These are phyloP conservation scores for Ilyonectria robusta DNA, from an alignment of 2,329 filamentous ascomycete species.

Conservation along the genomic window DNA sequence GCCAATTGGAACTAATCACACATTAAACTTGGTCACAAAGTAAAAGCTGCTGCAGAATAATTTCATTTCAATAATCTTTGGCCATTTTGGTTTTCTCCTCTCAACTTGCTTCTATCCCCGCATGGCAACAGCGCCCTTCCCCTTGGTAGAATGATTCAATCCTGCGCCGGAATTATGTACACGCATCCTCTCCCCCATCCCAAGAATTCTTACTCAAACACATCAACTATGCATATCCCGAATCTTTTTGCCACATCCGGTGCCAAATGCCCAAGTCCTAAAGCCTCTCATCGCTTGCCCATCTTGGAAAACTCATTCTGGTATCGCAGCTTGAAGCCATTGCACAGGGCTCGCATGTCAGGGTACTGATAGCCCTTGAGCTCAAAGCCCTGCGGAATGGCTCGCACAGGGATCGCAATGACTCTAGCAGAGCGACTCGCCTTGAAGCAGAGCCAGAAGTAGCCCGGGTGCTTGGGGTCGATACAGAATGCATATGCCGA, in stretches of 20 bases:
- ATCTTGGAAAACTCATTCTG: conserved; percentile 76
- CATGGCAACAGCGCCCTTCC: conserved; percentile 19
- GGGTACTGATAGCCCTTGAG: conserved; percentile 91
- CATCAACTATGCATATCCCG: conserved; percentile 14
- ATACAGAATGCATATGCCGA: conserved; percentile 97
- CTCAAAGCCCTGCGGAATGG: conserved; percentile 94
- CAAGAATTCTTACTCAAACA: conserved; percentile 33
- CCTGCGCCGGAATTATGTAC: conserved; percentile 33
- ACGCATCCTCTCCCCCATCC: conserved; percentile 20
- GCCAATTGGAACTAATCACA: background rate
- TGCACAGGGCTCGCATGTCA: conserved; percentile 94
- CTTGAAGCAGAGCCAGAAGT: conserved; percentile 98
- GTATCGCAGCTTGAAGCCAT: conserved; percentile 93
- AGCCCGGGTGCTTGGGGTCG: conserved; percentile 90
- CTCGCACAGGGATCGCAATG: conserved; percentile 86
- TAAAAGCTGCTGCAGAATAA: background rate
- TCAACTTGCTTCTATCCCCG: conserved; percentile 18
- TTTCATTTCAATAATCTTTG: conserved; percentile 16
- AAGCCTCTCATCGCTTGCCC: conserved; percentile 50
- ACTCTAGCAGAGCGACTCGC: conserved; percentile 82
- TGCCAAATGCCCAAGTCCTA: background rate
- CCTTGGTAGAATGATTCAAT: conserved; percentile 19
- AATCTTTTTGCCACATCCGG: background rate
- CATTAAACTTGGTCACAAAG: background rate
- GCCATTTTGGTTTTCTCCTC: conserved; percentile 14